Evolutionary conservation across 371 early-diverging fungal genomes (phyloP).

Genomic region (Zopfochytrium polystomum): DNA sequence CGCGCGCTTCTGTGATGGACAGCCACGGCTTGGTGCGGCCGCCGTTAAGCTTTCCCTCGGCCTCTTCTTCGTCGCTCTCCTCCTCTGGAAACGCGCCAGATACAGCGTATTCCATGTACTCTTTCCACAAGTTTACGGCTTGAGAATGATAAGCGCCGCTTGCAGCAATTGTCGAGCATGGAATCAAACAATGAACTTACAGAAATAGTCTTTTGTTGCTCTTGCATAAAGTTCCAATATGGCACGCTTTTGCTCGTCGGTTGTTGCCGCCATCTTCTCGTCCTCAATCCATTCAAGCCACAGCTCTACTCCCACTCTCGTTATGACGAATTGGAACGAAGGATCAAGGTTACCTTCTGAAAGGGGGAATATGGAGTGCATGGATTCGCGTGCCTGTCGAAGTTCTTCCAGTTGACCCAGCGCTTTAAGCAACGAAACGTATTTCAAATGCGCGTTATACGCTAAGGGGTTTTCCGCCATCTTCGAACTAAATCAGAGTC

Average conservation of each 20-base stretch:
- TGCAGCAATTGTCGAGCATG: neutral
- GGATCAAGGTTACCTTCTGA: slow-evolving; percentile 48
- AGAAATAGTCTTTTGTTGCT: slow-evolving; percentile 59
- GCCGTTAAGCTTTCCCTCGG: slow-evolving; percentile 18
- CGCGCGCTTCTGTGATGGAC: slow-evolving; percentile 38
- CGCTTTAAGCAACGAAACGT: slow-evolving; percentile 25
- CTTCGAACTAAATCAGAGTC: too few species aligned
- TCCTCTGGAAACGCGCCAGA: slow-evolving; percentile 29
- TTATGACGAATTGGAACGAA: neutral
- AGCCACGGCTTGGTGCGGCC: slow-evolving; percentile 25
- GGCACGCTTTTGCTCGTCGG: slow-evolving; percentile 39
- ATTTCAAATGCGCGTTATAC: slow-evolving; percentile 38
- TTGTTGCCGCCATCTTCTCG: slow-evolving; percentile 32
- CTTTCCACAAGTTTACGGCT: slow-evolving; percentile 61
- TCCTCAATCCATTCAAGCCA: slow-evolving; percentile 71
- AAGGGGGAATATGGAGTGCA: slow-evolving; percentile 60
- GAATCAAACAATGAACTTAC: slow-evolving; percentile 37
- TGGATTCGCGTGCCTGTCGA: slow-evolving; percentile 49
- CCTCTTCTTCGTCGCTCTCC: slow-evolving; percentile 33
- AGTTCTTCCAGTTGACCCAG: slow-evolving; percentile 41
- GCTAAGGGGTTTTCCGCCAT: slow-evolving; percentile 33
- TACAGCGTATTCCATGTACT: slow-evolving; percentile 47
- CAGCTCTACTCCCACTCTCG: slow-evolving; percentile 38
- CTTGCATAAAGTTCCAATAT: slow-evolving; percentile 45
- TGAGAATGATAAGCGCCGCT: neutral